Conservation (phyloP, 2,329 filamentous ascomycete genomes). For the Rutstroemia sp. region DNA sequence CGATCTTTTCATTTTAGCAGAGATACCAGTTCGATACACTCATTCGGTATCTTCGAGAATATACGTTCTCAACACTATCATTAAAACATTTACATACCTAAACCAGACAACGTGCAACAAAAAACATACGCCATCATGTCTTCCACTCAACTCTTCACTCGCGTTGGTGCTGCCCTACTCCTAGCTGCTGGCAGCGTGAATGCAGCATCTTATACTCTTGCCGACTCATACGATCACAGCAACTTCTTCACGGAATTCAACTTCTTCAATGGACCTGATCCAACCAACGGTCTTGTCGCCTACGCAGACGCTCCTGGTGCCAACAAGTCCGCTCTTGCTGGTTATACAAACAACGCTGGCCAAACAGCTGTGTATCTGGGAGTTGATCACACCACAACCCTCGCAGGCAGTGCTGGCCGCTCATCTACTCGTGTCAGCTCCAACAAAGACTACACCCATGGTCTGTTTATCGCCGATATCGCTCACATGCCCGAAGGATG, state of each 20-base stretch:
- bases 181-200: conserved; percentile 21
- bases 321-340: conserved; percentile 41
- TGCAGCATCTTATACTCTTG: conserved; percentile 33
- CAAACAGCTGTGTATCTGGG: conserved; percentile 58
- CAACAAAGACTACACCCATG: conserved; percentile 45
- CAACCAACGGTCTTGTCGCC: conserved; percentile 67
- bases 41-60: background rate
- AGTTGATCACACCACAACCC: conserved; percentile 53
- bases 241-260: conserved; percentile 42
- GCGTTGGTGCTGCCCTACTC: conserved; percentile 27
- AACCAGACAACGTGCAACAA: background rate
- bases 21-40: background rate
- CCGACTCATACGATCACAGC: conserved; percentile 37
- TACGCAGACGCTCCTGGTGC: conserved; percentile 57
- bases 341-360: conserved; percentile 13
- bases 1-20: background rate
- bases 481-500: conserved; percentile 53
- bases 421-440: conserved; percentile 60
- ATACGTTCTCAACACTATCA: background rate
- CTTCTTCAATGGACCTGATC: conserved; percentile 54
- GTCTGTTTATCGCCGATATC: conserved; percentile 51
- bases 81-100: background rate
- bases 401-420: conserved; percentile 49
- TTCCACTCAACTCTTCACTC: conserved; percentile 17
- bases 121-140: conserved; percentile 13